Evolutionary conservation across 2,329 filamentous ascomycete species (phyloP).

Genomic region (Rosellinia necatrix): DNA sequence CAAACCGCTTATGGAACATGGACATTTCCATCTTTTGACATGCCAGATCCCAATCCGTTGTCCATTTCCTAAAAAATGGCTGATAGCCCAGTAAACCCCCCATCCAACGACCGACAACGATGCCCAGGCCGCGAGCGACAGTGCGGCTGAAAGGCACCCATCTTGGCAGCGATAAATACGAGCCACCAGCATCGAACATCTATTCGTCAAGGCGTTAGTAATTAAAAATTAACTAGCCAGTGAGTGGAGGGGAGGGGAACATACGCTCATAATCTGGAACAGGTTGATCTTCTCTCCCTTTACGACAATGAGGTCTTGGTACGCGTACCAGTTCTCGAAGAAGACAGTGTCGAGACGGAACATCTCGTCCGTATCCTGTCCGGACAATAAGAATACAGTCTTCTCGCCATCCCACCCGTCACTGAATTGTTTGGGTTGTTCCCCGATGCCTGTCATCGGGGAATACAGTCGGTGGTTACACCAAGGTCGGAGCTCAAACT

Average conservation of each 20-base stretch:
- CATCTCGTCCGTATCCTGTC: conserved; percentile 32
- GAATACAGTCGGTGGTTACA: conserved; percentile 36
- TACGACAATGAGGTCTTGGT: conserved; percentile 40
- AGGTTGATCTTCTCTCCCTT: conserved; percentile 33
- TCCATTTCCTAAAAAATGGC: conserved; percentile 45
- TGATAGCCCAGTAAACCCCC: conserved; percentile 46
- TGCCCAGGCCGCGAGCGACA: conserved; percentile 35
- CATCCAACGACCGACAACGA: conserved; percentile 46
- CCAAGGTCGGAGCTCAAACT: conserved; percentile 33
- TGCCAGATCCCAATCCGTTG: conserved; percentile 44
- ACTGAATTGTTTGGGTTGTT: conserved; percentile 2
- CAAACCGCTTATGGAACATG: conserved; percentile 37
- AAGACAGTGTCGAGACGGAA: conserved; percentile 41
- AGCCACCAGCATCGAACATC: conserved; percentile 48
- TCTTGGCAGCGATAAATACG: conserved; percentile 43
- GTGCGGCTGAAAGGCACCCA: conserved; percentile 44
- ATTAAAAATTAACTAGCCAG: background rate
- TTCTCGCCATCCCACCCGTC: conserved; percentile 28
- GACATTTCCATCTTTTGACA: conserved; percentile 42
- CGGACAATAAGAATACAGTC: conserved; percentile 36
- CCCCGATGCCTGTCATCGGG: conserved; percentile 22
- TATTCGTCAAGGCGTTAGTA: conserved; percentile 20
- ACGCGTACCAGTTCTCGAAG: conserved; percentile 44
- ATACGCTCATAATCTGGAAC: conserved; percentile 38
- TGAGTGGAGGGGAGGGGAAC: conserved; percentile 5